Conservation (phyloP, 257 asterid species). For the Gentiana dahurica region DNA sequence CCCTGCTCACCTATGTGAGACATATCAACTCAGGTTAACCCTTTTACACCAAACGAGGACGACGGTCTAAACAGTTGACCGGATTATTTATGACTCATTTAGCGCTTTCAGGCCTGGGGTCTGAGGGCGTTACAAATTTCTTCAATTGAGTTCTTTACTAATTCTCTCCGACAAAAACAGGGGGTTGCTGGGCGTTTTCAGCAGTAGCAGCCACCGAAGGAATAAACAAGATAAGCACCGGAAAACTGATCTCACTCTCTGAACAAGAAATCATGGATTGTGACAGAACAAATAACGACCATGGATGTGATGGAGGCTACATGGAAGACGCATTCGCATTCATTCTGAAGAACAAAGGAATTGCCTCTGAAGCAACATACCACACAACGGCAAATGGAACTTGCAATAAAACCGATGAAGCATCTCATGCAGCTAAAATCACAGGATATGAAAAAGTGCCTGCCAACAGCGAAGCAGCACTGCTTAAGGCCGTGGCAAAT, state of each 20-base stretch:
- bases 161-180: constrained; percentile 1
- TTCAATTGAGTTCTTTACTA: too few relatives aligned
- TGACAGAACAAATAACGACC: constrained; percentile 17
- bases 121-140: too few relatives aligned
- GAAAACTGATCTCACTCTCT: constrained; percentile 16
- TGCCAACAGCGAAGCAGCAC: too few relatives aligned
- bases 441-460: too few relatives aligned
- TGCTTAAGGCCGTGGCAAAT: too few relatives aligned
- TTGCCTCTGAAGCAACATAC: constrained; percentile 14
- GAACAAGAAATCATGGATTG: constrained; percentile 25
- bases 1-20: too few relatives aligned
- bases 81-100: too few relatives aligned
- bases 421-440: too few relatives aligned
- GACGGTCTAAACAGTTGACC: too few relatives aligned
- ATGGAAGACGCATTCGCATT: constrained; percentile 17
- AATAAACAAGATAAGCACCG: constrained; percentile 14
- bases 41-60: too few relatives aligned
- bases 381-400: constrained; percentile 16
- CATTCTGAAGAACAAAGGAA: constrained; percentile 16
- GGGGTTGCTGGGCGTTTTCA: constrained; percentile 23
- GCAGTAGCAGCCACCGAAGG: constrained; percentile 23
- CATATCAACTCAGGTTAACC: too few relatives aligned
- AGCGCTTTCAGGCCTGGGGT: too few relatives aligned
- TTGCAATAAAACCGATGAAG: constrained; percentile 8
- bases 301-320: constrained; percentile 16